These are phyloP conservation scores for Globisporangium takayamanum DNA, from an alignment of 352 stramenopile genomes.

Conservation along the genomic window DNA sequence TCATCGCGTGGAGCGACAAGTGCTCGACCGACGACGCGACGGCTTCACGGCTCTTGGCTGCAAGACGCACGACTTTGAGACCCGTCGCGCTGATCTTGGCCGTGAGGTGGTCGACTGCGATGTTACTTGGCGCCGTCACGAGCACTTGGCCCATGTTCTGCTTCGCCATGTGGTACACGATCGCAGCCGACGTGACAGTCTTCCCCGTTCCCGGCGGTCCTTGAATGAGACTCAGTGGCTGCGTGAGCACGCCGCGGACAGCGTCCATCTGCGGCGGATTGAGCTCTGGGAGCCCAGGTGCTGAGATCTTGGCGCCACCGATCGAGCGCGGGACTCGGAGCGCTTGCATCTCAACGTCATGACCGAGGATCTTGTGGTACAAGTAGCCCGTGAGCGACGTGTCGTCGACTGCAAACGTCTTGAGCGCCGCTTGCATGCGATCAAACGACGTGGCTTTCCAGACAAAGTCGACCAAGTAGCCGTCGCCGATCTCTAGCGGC, in stretches of 20 bases:
- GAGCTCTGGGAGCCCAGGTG: slow-evolving; percentile 94
- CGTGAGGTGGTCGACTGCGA: slow-evolving; percentile 96
- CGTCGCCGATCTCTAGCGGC: slow-evolving; percentile 92
- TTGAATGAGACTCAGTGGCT: slow-evolving; percentile 98
- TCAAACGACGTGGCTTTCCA: slow-evolving; percentile 99
- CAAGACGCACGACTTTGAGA: slow-evolving; percentile 97
- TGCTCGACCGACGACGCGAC: slow-evolving; percentile 95
- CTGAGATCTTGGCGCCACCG: slow-evolving; percentile 67
- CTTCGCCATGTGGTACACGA: slow-evolving; percentile 99
- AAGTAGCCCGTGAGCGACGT: slow-evolving; percentile 98
- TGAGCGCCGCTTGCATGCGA: slow-evolving; percentile 98
- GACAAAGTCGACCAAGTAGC: slow-evolving; percentile 97
- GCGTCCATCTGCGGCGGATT: slow-evolving; percentile 97
- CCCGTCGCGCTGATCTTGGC: slow-evolving; percentile 98
- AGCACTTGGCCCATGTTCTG: slow-evolving; percentile 98
- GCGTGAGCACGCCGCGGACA: slow-evolving; percentile 93
- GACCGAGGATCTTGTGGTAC: slow-evolving; percentile 98
- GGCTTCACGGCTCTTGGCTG: slow-evolving; percentile 95
- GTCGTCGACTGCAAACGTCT: slow-evolving; percentile 98
- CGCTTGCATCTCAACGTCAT: slow-evolving; percentile 94
- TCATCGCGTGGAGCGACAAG: slow-evolving; percentile 97
- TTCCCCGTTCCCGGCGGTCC: slow-evolving; percentile 97
- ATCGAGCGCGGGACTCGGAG: slow-evolving; percentile 72
- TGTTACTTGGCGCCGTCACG: slow-evolving; percentile 98
- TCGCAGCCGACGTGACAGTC: slow-evolving; percentile 95